Percentiles rank a stretch among this genome's conserved stretches.
Evolutionary conservation across 2,329 filamentous ascomycete genomes (phyloP).

Genomic region (Fusarium staphyleae): DNA sequence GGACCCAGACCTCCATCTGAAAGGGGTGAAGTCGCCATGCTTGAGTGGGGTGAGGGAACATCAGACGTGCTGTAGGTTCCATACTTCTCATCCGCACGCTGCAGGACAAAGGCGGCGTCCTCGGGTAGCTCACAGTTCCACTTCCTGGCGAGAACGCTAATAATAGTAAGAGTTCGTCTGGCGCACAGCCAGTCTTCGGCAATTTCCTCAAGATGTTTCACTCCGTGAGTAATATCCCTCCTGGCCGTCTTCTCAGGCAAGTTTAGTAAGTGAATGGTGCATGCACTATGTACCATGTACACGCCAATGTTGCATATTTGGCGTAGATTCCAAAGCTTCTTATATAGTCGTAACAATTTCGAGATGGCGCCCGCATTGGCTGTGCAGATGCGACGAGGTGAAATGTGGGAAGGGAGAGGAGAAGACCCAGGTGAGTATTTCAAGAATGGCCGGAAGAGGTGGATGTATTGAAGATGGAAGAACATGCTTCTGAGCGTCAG

Average conservation of each 20-base stretch:
- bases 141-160: conserved; percentile 84
- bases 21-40: conserved; percentile 43
- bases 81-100: conserved; percentile 80
- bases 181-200: conserved; percentile 94
- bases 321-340: conserved; percentile 85
- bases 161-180: conserved; percentile 80
- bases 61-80: conserved; percentile 72
- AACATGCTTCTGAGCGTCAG: conserved; percentile 76
- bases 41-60: conserved; percentile 60
- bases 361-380: conserved; percentile 89
- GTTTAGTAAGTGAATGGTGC: conserved; percentile 92
- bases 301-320: conserved; percentile 97
- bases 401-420: conserved; percentile 85
- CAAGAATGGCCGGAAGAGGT: conserved; percentile 92
- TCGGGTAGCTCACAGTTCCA: conserved; percentile 89
- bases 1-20: conserved; percentile 40
- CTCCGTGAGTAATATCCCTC: conserved; percentile 87
- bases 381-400: conserved; percentile 88
- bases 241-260: conserved; percentile 90
- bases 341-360: conserved; percentile 93
- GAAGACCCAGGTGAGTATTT: conserved; percentile 86
- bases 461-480: conserved; percentile 93
- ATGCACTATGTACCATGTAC: conserved; percentile 93
- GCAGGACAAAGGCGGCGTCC: conserved; percentile 79
- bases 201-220: conserved; percentile 94